Evolutionary conservation across 2,329 filamentous ascomycete genomes (phyloP), one percentile per base, ranked within the genome.

Genomic region (Camptophora hylomeconis): DNA sequence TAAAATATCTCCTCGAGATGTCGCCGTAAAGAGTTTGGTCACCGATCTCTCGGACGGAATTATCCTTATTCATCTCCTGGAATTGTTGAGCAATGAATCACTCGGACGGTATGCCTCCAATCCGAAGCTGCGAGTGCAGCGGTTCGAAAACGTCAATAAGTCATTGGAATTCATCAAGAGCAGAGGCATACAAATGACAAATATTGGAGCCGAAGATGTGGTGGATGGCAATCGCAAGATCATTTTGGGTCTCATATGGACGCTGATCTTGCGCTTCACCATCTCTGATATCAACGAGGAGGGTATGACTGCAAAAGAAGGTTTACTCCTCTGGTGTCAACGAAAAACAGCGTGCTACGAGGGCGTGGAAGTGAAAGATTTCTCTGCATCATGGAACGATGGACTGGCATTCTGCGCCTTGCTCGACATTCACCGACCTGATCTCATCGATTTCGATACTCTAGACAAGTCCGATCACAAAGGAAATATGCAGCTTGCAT

Each of bases 231-330:
- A 95, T 56, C 72, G 80, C 45, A 98, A 95, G 66, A 94, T 98
- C 49, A 92, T 95, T 36, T 67, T 98, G 17, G 89, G 89, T 17
- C 65, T 98, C 45, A 94, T 98, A 57, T 98, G 89, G 89, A 98
- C 86, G 5, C 67, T 98, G 39, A 98, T 98, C 76, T 65, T 94
- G 42, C 72, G 89, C 28, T 98, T 98, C 56, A 98, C 89, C 44
- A 98, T 98, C 53, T 94, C 79, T 54, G 89, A 98, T 56, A 98
- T 98, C 62, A 95, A 92, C 53, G 80, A 87, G 55, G 89, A 94
- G 65, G 89, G 89, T 41, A 78, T 95, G 73, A 94, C 87, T 29
- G 89, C 89, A 34, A 94, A 95, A 57, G 89, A 95, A 53, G 89
- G 89, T 39, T 61, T 98, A 46, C 59, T 98, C 33, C 61, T 98